phyloP scores from a whole-genome alignment of 2,329 filamentous ascomycete species.

The Monosporascus sp. region DNA sequence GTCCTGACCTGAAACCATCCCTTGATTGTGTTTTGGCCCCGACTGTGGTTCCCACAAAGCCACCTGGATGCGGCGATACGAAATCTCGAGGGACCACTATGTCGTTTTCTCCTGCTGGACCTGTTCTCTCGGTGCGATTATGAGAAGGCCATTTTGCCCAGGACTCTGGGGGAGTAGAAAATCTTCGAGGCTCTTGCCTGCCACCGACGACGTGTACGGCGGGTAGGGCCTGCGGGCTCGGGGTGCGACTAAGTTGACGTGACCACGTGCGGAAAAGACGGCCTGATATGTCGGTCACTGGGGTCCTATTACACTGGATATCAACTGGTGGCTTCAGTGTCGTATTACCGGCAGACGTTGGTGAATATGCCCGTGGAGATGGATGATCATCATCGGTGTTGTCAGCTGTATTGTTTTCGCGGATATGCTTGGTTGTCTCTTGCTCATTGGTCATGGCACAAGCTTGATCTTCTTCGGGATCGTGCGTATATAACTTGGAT shows the following conservation, averaged over 20 bases:
- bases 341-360: conserved; percentile 1
- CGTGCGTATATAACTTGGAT: not conserved
- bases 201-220: conserved; percentile 5
- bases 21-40: not conserved
- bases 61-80: conserved; percentile 2
- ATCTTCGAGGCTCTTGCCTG: conserved; percentile 1
- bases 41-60: conserved; percentile 6
- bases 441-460: too few relatives aligned
- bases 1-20: conserved; percentile 2
- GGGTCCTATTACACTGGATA: conserved; percentile 2
- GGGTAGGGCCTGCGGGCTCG: conserved; percentile 8
- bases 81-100: conserved; percentile 22
- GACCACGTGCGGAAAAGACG: conserved; percentile 24
- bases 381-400: not conserved
- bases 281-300: conserved; percentile 15
- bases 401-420: not conserved
- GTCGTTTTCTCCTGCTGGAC: conserved; percentile 20
- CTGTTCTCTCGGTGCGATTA: conserved; percentile 22
- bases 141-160: conserved; percentile 31
- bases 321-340: conserved; percentile 6
- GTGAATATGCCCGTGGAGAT: not conserved
- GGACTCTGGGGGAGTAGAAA: conserved; percentile 20
- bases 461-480: not conserved
- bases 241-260: conserved; percentile 17
- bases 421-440: not conserved